Evolutionary conservation across 2,329 filamentous ascomycete genomes (phyloP).

Genomic region (Aspergillus puulaauensis): DNA sequence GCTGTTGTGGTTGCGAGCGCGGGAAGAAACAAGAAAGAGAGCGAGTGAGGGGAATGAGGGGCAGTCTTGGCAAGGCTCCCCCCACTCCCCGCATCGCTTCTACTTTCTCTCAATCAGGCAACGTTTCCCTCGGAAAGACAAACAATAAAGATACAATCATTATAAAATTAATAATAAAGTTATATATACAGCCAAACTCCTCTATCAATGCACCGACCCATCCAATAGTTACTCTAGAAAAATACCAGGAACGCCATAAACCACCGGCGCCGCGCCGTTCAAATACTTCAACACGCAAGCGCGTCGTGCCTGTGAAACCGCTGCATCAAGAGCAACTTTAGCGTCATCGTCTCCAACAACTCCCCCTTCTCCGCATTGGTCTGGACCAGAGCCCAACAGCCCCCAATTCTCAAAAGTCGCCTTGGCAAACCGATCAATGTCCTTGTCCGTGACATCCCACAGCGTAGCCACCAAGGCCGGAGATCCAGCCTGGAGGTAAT

Average conservation of each 20-base stretch:
- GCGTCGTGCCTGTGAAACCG: constrained; percentile 70
- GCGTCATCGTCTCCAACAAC: constrained; percentile 11
- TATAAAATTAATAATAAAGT: background rate
- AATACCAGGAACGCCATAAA: constrained; percentile 86
- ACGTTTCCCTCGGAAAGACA: constrained; percentile 7
- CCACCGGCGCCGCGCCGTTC: constrained; percentile 88
- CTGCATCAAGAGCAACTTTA: constrained; percentile 68
- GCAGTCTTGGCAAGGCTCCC: constrained; percentile 1
- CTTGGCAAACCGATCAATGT: constrained; percentile 90
- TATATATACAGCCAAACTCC: background rate
- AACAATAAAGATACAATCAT: background rate
- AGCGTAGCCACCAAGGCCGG: constrained; percentile 88
- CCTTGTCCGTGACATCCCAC: constrained; percentile 97
- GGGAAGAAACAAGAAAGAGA: background rate
- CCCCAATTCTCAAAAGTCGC: constrained; percentile 84
- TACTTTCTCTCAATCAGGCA: constrained; percentile 11
- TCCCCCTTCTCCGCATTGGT: constrained; percentile 30
- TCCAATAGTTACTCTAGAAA: constrained; percentile 57
- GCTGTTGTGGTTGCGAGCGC: too few relatives aligned
- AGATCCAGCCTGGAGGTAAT: constrained; percentile 84
- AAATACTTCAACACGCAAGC: constrained; percentile 88
- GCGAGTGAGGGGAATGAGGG: constrained; percentile 11
- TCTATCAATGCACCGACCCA: constrained; percentile 3
- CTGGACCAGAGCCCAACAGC: constrained; percentile 51
- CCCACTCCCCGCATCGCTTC: constrained; percentile 8